Base-by-base conservation (phyloP, 108 stramenopile genomes). In the Fistulifera solaris region DNA sequence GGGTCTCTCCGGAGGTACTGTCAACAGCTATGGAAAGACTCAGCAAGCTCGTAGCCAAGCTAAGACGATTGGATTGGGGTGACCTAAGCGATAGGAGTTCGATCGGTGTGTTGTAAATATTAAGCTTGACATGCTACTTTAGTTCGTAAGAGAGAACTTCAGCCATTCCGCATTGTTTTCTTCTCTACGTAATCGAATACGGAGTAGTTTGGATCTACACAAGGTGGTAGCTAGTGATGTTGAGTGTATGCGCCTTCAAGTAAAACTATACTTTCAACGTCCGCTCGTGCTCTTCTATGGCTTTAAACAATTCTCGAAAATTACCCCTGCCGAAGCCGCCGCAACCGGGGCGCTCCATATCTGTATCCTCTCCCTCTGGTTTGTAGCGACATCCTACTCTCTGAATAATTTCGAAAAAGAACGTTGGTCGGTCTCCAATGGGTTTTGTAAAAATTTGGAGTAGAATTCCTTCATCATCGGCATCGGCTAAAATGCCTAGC, bases 281-380 rank as follows among this genome's bases (percentile, higher is more conserved):
- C 54, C 77, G 83, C 50, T 87, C 85, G 54, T 73, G 61, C 47
- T 90, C 79, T 65, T 94, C 93, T 48, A 94, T 89, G 13, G 82
- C 65, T 68, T 88, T 82, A 67, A 94, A 94, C 10, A 94, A 61
- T 38, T 84, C 93, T 39, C 81, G 67, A 51, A 94, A 94, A 60
- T 94, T 94, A 16, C 93, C 93, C 62, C 80, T 76, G 2, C 93
- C 93, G 61, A 94, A 94, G 1, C 93, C 93, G 24, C 93, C 93
- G 60, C 93, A 94, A 13, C 93, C 93, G 23, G 72, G 72, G 23
- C 63, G 66, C 61, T 76, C 79, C 19, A 52, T 31, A 6, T 67
- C 55, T 1, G 60, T 62, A 4, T 70, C 59, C n/a, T 68, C 54
- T 38, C 56, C 59, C 11, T 58, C 75, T 0, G 66, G 56, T n/a